phyloP scores from a whole-genome alignment of 441 rosid genomes.

The Raphanus hybrid region DNA sequence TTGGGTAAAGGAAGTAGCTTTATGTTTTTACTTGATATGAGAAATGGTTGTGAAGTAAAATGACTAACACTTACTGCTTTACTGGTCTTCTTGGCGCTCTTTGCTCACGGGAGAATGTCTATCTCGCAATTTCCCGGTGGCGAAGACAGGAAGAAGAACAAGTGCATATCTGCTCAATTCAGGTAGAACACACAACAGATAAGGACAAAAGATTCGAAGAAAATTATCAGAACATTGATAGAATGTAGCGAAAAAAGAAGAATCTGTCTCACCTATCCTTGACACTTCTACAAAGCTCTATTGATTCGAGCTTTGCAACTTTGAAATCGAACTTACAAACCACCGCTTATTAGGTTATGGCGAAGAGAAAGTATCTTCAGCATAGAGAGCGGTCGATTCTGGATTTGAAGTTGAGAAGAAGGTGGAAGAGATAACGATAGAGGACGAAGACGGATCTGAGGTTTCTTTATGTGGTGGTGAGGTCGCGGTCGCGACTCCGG shows the following conservation, averaged over 20 bases:
- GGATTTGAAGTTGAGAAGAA: background rate
- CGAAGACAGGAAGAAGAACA: conserved; percentile 28
- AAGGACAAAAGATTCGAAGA: conserved; percentile 10
- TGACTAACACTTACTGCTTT: conserved; percentile 14
- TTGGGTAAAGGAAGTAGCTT: conserved; percentile 12
- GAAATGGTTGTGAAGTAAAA: conserved; percentile 1
- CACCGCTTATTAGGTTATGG: background rate
- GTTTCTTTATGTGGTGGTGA: background rate
- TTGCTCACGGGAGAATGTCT: conserved; percentile 50
- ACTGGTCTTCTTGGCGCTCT: background rate
- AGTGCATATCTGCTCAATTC: conserved; percentile 56
- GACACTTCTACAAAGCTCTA: background rate
- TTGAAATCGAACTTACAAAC: background rate
- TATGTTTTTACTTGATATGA: background rate
- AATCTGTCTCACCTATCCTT: background rate
- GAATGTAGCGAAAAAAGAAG: background rate
- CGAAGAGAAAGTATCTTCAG: background rate
- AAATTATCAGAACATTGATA: background rate
- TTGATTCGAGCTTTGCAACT: background rate
- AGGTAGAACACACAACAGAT: conserved; percentile 33
- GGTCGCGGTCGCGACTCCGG: background rate
- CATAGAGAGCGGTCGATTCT: background rate
- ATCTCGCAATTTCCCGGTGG: conserved; percentile 27
- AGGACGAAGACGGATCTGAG: background rate
- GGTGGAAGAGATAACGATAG: background rate